phyloP scores from a whole-genome alignment of 305 asterid species.

The Fraxinus latifolia region DNA sequence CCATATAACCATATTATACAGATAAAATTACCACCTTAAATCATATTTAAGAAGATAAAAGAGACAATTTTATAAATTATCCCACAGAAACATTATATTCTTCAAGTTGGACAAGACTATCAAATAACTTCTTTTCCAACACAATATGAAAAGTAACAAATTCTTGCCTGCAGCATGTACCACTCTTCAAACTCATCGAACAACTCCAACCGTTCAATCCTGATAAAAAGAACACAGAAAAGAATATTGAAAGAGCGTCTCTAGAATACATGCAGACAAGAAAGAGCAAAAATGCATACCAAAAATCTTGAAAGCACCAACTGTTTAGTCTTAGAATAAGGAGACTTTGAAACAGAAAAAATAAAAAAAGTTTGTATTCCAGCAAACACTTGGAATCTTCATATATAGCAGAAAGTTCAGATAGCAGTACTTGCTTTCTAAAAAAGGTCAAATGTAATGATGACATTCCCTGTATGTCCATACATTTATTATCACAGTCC shows the following conservation, averaged over 20 bases:
- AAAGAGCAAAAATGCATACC: conserved; percentile 28
- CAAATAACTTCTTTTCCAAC: conserved; percentile 16
- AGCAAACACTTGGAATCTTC: background rate
- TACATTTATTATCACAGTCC: background rate
- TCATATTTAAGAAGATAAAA: background rate
- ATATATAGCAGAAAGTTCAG: background rate
- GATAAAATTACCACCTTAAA: background rate
- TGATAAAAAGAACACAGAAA: conserved; percentile 24
- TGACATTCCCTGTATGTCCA: background rate
- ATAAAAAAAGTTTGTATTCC: background rate
- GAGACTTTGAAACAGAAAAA: conserved; percentile 20
- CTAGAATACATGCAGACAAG: conserved; percentile 10
- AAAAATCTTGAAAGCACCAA: conserved; percentile 24
- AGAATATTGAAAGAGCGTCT: conserved; percentile 26
- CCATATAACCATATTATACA: background rate
- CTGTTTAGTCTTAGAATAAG: conserved; percentile 21
- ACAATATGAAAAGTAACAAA: conserved; percentile 22
- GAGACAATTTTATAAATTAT: background rate
- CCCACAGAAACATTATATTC: conserved; percentile 2
- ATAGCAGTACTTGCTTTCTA: background rate
- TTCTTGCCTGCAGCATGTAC: conserved; percentile 95
- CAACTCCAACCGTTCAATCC: conserved; percentile 91
- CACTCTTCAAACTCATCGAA: conserved; percentile 99
- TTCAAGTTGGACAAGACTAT: conserved; percentile 15
- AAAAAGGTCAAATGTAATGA: background rate